Conservation (phyloP, 768 basidiomycete genomes). For the Russula ochroleuca region DNA sequence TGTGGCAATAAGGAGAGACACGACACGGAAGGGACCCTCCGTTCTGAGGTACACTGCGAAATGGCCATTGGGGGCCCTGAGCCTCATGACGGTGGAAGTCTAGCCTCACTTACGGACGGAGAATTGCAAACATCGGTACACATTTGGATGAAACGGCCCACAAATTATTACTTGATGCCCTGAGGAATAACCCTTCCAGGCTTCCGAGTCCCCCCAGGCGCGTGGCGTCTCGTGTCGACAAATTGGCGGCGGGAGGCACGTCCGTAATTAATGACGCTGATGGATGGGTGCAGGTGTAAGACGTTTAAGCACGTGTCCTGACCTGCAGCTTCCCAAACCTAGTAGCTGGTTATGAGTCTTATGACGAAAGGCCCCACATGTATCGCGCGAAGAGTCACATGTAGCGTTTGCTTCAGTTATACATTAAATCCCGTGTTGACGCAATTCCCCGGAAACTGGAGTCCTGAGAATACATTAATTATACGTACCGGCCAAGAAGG, state of each 20-base stretch:
- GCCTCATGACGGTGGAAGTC: neutral
- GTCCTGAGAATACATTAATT: neutral
- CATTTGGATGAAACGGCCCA: too few species aligned
- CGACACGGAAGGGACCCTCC: neutral
- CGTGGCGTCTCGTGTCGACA: neutral
- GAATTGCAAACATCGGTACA: neutral
- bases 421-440: neutral
- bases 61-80: neutral
- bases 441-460: neutral
- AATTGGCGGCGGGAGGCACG: neutral
- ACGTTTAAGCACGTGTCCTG: neutral
- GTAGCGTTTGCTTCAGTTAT: neutral
- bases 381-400: neutral
- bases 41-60: neutral
- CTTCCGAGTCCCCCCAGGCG: too few species aligned
- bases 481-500: neutral
- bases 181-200: neutral
- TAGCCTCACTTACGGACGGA: neutral
- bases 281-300: too few species aligned
- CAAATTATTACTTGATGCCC: neutral
- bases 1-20: neutral
- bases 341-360: neutral
- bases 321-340: conserved; percentile 1
- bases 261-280: neutral
- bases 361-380: neutral